Evolutionary conservation across 2,329 filamentous ascomycete species (phyloP).

Genomic region (Pseudopithomyces maydicus): DNA sequence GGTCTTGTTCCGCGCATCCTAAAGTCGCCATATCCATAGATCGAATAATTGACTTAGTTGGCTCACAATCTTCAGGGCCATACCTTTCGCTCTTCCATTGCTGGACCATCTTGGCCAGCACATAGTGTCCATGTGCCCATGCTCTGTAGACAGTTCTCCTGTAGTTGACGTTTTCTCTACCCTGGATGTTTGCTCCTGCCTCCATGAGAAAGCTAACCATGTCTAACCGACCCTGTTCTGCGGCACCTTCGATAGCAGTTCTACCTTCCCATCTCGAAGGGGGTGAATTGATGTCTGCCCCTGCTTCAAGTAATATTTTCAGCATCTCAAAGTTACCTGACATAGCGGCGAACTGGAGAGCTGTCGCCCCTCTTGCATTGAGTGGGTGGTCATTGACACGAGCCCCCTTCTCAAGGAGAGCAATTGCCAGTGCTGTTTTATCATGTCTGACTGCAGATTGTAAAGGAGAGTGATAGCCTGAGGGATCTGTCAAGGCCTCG

Average conservation of each 20-base stretch:
- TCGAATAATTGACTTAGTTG: background rate
- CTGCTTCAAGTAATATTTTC: background rate
- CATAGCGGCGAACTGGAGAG: constrained; percentile 4
- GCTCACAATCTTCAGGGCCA: background rate
- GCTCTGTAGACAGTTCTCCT: constrained; percentile 8
- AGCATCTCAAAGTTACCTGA: background rate
- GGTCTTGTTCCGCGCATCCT: background rate
- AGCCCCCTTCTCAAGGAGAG: background rate
- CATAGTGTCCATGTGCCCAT: constrained; percentile 3
- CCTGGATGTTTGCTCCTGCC: constrained; percentile 18
- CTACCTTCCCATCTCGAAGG: constrained; percentile 20
- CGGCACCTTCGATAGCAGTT: constrained; percentile 34
- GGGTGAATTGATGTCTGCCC: constrained; percentile 1
- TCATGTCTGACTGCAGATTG: background rate
- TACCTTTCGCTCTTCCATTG: constrained; percentile 1
- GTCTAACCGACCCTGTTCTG: constrained; percentile 35
- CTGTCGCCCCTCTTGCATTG: background rate
- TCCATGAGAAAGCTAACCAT: constrained; percentile 32
- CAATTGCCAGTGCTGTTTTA: background rate
- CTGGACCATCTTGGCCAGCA: constrained; percentile 1
- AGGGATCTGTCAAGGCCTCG: background rate
- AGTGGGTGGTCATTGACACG: background rate
- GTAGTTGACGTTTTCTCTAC: constrained; percentile 3
- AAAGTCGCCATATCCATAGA: background rate
- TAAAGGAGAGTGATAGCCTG: background rate